Base-by-base conservation (phyloP, 2,329 filamentous ascomycete genomes). In the Amauroascus verrucosus region DNA sequence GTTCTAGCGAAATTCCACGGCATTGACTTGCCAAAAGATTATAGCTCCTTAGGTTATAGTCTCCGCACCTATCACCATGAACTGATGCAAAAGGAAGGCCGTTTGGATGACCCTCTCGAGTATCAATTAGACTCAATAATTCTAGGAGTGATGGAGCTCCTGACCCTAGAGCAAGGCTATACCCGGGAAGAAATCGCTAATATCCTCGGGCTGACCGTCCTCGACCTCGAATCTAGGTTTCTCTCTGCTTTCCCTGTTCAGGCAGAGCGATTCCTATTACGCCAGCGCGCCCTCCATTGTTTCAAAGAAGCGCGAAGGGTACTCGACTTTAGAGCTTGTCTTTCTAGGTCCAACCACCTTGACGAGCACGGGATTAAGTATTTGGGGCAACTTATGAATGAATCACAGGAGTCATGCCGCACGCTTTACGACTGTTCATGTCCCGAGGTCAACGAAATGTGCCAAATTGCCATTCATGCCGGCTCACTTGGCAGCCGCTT, bases 361-460 rank as follows among this genome's bases (percentile, higher is more conserved):
- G 77, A 78, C 30, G 77, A 82, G 58, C 82, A 82, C n/a, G 84
- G 84, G 64, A 84, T 90, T 64, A 70, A 74, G 46, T 76, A 79
- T 49, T 82, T 98, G 0, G 93, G 93, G 26, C 80, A 80, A 41
- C 75, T 97, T 11, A 83, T 98, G 76, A 95, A 96, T 69, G 81
- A 84, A 62, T 95, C 90, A 0, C 93, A 98, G 66, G 81, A 81
- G 40, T 94, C 87, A 6, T 97, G 91, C 69, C 80, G 88, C 50
- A 85, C 90, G 14, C 70, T 87, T 3, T 98, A 93, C 70, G 88
- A 96, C 64, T 97, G 91, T 73, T 93, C 86, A 63, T 95, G 88
- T 62, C 83, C 86, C 0, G 90, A 97, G 70, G 80, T 97, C n/a
- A 91, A 98, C 67, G 78, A 87, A 57, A 79, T 98, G 35, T 97